Conservation (phyloP, 1,284 basidiomycete species). For the Irpex sp. region DNA sequence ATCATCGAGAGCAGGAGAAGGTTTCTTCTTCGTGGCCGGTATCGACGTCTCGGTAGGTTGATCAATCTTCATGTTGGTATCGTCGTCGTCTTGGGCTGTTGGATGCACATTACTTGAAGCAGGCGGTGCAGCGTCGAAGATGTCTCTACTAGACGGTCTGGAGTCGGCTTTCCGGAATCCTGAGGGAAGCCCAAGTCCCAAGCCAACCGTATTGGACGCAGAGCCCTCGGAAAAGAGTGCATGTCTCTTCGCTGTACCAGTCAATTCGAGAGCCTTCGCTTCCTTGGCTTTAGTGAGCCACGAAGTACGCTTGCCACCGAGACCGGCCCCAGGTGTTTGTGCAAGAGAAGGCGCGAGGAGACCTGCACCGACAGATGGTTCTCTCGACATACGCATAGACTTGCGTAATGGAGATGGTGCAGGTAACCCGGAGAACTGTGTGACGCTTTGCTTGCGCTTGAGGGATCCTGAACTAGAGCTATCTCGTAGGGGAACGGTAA, state of each 20-base stretch:
- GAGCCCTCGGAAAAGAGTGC: slow-evolving; percentile 19
- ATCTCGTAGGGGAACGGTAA: slow-evolving; percentile 13
- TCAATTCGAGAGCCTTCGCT: slow-evolving; percentile 61
- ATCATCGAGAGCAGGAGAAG: not conserved
- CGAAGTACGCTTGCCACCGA: slow-evolving; percentile 65
- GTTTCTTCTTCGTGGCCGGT: not conserved
- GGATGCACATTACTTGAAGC: not conserved
- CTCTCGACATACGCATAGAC: slow-evolving; percentile 50
- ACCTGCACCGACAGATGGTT: slow-evolving; percentile 34
- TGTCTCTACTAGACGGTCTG: not conserved
- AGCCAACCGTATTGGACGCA: not conserved
- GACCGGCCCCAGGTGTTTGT: slow-evolving; percentile 38
- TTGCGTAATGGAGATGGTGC: slow-evolving; percentile 67
- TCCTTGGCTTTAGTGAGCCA: slow-evolving; percentile 77
- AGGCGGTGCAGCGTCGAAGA: not conserved
- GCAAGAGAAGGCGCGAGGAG: slow-evolving; percentile 20
- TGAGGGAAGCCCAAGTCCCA: slow-evolving; percentile 1
- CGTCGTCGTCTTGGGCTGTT: not conserved
- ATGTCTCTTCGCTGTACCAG: slow-evolving; percentile 37
- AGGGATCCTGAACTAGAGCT: slow-evolving; percentile 18
- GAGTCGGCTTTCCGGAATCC: not conserved
- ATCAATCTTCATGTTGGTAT: not conserved
- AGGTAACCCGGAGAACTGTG: slow-evolving; percentile 54
- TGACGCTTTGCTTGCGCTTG: slow-evolving; percentile 30
- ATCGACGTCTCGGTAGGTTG: not conserved